Conservation (phyloP, 208 protist species). For the Phytomonas francai region DNA sequence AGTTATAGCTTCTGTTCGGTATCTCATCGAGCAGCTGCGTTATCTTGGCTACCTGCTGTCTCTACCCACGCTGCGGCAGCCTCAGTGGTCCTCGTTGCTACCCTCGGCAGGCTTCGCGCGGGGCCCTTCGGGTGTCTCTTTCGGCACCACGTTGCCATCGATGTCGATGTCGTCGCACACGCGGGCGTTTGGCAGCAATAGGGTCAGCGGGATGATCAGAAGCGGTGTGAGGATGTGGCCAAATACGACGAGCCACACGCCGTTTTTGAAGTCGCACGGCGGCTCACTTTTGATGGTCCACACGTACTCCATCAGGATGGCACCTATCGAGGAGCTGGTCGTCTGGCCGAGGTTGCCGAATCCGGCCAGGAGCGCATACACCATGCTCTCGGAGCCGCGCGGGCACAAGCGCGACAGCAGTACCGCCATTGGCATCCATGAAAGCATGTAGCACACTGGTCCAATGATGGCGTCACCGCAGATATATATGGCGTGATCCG, state of each 20-base stretch:
- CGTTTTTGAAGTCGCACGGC: conserved; percentile 60
- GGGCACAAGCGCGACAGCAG: conserved; percentile 71
- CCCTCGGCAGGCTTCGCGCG: too few species aligned
- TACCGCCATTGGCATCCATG: conserved; percentile 67
- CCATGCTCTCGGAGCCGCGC: conserved; percentile 55
- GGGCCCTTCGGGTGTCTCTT: conserved; percentile 1
- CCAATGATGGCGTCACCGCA: conserved; percentile 58
- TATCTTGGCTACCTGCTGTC: conserved; percentile 9
- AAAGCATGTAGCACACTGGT: conserved; percentile 44
- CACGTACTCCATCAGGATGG: conserved; percentile 34
- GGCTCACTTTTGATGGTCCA: conserved; percentile 25
- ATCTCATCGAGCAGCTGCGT: conserved; percentile 1
- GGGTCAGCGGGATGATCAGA: conserved; percentile 40
- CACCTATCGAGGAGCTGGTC: conserved; percentile 27
- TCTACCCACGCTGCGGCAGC: neutral
- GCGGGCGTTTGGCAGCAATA: conserved; percentile 45
- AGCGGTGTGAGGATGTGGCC: conserved; percentile 37
- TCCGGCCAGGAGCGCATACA: conserved; percentile 70
- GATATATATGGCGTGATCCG: conserved; percentile 65
- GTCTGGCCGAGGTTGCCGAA: conserved; percentile 63
- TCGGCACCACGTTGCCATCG: conserved; percentile 25
- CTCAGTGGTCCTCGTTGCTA: too few species aligned
- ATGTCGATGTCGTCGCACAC: conserved; percentile 47
- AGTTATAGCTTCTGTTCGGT: neutral
- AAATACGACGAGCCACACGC: conserved; percentile 36